Conservation (phyloP, 768 basidiomycete genomes). For the Fistulinella prunicolor region DNA sequence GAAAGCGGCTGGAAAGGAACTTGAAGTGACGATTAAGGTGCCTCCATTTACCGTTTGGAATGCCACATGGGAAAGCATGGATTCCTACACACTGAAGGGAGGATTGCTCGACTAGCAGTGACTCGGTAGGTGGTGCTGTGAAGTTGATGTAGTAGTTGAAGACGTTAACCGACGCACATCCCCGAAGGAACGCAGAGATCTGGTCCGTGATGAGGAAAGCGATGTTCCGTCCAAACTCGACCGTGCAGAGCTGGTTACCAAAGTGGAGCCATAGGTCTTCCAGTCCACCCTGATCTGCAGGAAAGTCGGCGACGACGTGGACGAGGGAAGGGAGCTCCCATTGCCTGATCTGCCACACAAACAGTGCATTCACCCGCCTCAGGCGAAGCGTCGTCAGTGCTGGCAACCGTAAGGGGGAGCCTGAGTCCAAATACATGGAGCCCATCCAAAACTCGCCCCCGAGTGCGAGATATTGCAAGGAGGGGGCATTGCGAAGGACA, state of each 20-base stretch:
- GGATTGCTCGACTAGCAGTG: conserved; percentile 21
- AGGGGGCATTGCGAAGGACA: conserved; percentile 52
- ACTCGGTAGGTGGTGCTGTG: conserved; percentile 30
- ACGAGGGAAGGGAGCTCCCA: conserved; percentile 56
- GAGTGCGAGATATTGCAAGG: conserved; percentile 55
- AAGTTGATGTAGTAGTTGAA: conserved; percentile 59
- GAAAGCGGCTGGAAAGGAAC: conserved; percentile 37
- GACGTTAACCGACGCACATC: conserved; percentile 44
- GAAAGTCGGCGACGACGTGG: conserved; percentile 51
- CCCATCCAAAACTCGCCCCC: conserved; percentile 42
- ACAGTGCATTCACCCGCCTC: conserved; percentile 44
- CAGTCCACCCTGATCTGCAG: conserved; percentile 36
- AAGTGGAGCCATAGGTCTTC: conserved; percentile 48
- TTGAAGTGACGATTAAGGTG: conserved; percentile 42
- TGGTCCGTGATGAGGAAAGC: conserved; percentile 51
- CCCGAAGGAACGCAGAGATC: conserved; percentile 43
- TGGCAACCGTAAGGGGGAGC: conserved; percentile 42
- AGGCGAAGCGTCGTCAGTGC: conserved; percentile 54
- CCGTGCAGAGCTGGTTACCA: conserved; percentile 47
- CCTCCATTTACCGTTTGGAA: conserved; percentile 36
- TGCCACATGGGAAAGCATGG: conserved; percentile 46
- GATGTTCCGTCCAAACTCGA: conserved; percentile 58
- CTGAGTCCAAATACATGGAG: conserved; percentile 15
- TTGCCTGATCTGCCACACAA: conserved; percentile 45
- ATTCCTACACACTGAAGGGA: conserved; percentile 48